These are phyloP conservation scores for Ogataea siamensis DNA, from an alignment of 805 yeast genomes.

Conservation along the genomic window DNA sequence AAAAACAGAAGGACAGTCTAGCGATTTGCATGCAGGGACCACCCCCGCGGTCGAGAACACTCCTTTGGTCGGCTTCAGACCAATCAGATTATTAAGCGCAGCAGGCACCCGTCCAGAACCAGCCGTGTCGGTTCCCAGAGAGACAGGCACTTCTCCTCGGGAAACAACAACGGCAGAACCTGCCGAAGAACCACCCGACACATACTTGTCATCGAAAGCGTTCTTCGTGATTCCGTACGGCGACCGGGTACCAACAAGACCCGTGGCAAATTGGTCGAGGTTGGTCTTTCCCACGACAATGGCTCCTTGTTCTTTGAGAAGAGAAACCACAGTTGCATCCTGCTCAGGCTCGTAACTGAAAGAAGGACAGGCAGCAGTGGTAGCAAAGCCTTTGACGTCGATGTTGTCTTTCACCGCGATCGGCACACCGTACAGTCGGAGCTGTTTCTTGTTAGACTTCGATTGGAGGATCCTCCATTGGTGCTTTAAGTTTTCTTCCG, in stretches of 20 bases:
- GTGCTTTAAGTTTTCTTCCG: conserved; percentile 57
- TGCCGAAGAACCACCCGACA: conserved; percentile 93
- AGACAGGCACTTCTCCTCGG: conserved; percentile 82
- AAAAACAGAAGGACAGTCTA: conserved; percentile 90
- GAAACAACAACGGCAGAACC: conserved; percentile 95
- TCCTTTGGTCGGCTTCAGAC: conserved; percentile 91
- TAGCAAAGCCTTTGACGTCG: conserved; percentile 75
- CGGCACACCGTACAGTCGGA: conserved; percentile 91
- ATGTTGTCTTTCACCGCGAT: conserved; percentile 93
- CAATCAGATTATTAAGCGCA: conserved; percentile 84
- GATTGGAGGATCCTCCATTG: conserved; percentile 81
- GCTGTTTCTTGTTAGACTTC: conserved; percentile 46
- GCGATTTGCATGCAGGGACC: conserved; percentile 95
- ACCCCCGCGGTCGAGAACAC: conserved; percentile 84
- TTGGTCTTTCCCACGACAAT: conserved; percentile 92
- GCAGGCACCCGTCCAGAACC: conserved; percentile 99
- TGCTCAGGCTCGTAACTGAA: conserved; percentile 63
- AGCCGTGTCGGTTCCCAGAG: conserved; percentile 96
- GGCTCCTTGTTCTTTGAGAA: conserved; percentile 88
- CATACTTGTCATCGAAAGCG: conserved; percentile 73
- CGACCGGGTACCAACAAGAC: conserved; percentile 90
- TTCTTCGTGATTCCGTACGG: conserved; percentile 91
- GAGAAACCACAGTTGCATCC: conserved; percentile 73
- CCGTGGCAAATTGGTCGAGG: conserved; percentile 96
- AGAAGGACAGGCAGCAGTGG: conserved; percentile 96